Evolutionary conservation across 1,284 basidiomycete species (phyloP).

Genomic region (Cutaneotrichosporon cyanovorans): DNA sequence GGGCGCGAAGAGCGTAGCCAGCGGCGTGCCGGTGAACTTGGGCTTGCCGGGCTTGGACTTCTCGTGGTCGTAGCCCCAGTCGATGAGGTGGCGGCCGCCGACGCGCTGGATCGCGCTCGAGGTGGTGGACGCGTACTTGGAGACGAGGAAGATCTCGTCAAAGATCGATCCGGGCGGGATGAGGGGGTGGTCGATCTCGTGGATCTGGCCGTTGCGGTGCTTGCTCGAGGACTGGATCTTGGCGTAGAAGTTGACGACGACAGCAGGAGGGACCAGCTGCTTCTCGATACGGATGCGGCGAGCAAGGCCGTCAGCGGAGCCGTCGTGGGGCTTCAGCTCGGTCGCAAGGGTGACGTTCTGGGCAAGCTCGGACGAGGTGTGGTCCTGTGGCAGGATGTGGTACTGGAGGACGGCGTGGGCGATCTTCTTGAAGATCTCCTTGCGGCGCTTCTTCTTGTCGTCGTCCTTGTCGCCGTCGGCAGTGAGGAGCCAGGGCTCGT

Average conservation of each 20-base stretch:
- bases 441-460: constrained; percentile 52
- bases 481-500: constrained; percentile 19
- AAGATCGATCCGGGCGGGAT: constrained; percentile 59
- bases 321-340: constrained; percentile 51
- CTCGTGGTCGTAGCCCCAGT: constrained; percentile 48
- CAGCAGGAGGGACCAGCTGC: constrained; percentile 43
- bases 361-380: constrained; percentile 48
- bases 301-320: constrained; percentile 52
- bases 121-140: constrained; percentile 54
- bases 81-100: constrained; percentile 47
- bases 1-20: constrained; percentile 60
- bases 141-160: constrained; percentile 54
- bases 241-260: constrained; percentile 55
- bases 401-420: constrained; percentile 56
- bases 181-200: constrained; percentile 57
- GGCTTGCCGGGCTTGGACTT: constrained; percentile 43
- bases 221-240: constrained; percentile 48
- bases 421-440: constrained; percentile 49
- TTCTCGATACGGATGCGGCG: constrained; percentile 55
- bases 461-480: constrained; percentile 30
- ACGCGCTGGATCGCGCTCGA: constrained; percentile 57
- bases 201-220: constrained; percentile 59
- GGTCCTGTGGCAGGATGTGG: constrained; percentile 54
- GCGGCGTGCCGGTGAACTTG: constrained; percentile 49
- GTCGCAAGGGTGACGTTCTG: constrained; percentile 59